Base-by-base conservation (phyloP, 495 filamentous ascomycete genomes). In the Alectoria sarmentosa region DNA sequence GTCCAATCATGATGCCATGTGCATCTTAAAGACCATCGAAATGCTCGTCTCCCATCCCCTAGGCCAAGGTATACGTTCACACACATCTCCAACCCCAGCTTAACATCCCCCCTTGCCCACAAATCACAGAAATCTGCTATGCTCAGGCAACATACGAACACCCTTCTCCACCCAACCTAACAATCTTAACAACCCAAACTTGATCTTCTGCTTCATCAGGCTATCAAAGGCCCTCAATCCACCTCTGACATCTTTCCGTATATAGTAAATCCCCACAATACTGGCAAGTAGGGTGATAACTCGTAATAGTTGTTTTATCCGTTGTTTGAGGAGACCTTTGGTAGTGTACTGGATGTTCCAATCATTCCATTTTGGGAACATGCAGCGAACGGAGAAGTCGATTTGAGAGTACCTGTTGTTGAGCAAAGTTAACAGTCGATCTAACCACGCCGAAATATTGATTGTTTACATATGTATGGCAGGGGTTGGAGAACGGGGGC, bases 351-450 rank as follows among this genome's bases (percentile, higher is more conserved):
- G 76, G 13, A 81, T 74, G 49, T 77, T 73, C 82, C 82, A 87
- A 65, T 87, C 76, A 26, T 68, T 70, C 80, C 80, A 86, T 19
- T 75, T 77, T 0, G 84, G 84, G 68, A 84, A 86, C 70, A 76
- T 76, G 71, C 82, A 85, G 17, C 78, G 70, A 32, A 75, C 70
- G 32, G 67, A 73, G 64, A 80, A 83, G 60, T 80, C 72, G 37
- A 84, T 67, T 67, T 85, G 82, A 11, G 78, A 76, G 65, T 75
- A 82, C 61, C 82, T 84, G 9, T 44, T n/a, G 1, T 34, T n/a
- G 30, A 42, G 67, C 41, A 71, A 60, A 28, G 36, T 52, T 54
- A 32, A 19, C 10, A 19, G 30, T 23, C 60, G n/a, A 14, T n/a
- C n/a, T 58, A 42, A 30, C 10, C 36, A 38, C 1, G 19, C 62